Evolutionary conservation across 2,329 filamentous ascomycete genomes (phyloP).

Genomic region (Colletotrichum orbiculare): DNA sequence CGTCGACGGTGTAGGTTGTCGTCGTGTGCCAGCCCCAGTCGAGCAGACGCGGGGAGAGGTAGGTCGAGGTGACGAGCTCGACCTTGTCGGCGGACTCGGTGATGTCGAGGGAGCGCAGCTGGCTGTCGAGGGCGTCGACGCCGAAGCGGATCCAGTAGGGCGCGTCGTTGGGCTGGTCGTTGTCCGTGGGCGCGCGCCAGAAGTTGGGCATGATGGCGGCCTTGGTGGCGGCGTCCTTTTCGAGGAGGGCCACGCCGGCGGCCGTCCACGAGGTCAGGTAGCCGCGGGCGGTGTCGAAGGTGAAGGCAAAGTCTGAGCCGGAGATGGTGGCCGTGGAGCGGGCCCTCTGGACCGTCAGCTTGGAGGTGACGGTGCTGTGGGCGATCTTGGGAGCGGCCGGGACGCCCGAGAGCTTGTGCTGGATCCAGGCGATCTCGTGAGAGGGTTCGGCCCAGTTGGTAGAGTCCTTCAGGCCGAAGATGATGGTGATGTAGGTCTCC

Average conservation of each 20-base stretch:
- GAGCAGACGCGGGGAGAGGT: constrained; percentile 68
- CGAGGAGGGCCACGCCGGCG: constrained; percentile 48
- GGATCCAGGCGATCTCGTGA: constrained; percentile 67
- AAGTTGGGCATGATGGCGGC: constrained; percentile 60
- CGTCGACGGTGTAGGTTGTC: constrained; percentile 63
- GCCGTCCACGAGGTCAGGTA: constrained; percentile 55
- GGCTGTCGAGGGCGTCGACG: constrained; percentile 57
- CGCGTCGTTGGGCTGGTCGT: constrained; percentile 65
- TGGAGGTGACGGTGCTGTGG: constrained; percentile 32
- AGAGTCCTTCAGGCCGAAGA: constrained; percentile 53
- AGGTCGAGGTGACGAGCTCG: constrained; percentile 56
- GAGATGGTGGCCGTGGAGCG: constrained; percentile 43
- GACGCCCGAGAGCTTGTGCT: constrained; percentile 53
- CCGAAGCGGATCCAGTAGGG: constrained; percentile 68
- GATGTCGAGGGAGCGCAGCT: constrained; percentile 55
- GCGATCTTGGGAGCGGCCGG: constrained; percentile 32
- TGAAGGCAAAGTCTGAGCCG: constrained; percentile 50
- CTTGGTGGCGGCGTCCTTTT: constrained; percentile 46
- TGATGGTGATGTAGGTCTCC: constrained; percentile 59
- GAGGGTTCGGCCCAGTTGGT: constrained; percentile 62
- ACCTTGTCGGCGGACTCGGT: constrained; percentile 44
- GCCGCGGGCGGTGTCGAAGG: constrained; percentile 59
- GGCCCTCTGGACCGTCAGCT: constrained; percentile 41
- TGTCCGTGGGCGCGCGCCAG: constrained; percentile 75
- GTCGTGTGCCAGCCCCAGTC: constrained; percentile 66